phyloP scores from a whole-genome alignment of 106 monocot genomes.

The Dioscorea dumetorum region DNA sequence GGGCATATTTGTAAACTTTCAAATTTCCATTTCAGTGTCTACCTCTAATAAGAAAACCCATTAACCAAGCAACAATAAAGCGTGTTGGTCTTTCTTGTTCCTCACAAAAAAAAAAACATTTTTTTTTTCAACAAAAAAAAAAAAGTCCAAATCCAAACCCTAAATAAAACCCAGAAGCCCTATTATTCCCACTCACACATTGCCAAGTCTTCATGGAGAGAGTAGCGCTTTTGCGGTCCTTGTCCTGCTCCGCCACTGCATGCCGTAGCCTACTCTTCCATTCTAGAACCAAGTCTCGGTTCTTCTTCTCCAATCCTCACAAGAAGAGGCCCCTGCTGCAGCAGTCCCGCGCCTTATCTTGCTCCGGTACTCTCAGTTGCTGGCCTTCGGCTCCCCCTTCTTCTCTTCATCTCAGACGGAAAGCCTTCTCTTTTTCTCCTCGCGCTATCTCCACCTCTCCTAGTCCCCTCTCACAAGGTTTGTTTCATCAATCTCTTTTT shows the following conservation, averaged over 20 bases:
- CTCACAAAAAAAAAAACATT: no score
- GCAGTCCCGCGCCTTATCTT: conserved; percentile 19
- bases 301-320: conserved; percentile 12
- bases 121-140: no score
- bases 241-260: conserved; percentile 53
- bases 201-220: conserved; percentile 40
- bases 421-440: conserved; percentile 34
- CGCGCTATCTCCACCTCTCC: conserved; percentile 72
- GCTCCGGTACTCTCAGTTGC: conserved; percentile 13
- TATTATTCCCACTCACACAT: neutral
- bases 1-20: no score
- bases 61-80: no score
- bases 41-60: no score
- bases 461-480: conserved; percentile 27
- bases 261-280: conserved; percentile 30
- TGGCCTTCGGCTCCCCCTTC: conserved; percentile 13
- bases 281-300: conserved; percentile 11
- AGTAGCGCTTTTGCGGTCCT: conserved; percentile 63
- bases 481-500: neutral
- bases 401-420: conserved; percentile 15
- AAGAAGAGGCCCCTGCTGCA: conserved; percentile 2
- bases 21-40: no score
- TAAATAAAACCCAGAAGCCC: neutral
- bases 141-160: no score
- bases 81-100: no score